Conservation (phyloP, 2,329 filamentous ascomycete species). For the Dactylella cylindrospora region DNA sequence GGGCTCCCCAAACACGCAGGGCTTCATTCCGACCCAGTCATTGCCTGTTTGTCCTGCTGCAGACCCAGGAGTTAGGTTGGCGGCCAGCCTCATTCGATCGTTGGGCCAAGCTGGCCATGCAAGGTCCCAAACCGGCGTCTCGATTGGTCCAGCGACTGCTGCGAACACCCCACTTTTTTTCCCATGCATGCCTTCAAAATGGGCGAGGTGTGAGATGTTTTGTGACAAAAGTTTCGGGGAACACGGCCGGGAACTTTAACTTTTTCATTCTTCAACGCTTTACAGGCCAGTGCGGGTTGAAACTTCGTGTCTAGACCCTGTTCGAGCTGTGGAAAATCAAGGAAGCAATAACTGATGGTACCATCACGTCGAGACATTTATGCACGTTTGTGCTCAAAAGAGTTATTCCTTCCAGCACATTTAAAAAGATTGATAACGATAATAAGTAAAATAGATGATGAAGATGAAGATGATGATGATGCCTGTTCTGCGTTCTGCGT, state of each 20-base stretch:
- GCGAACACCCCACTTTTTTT: constrained; percentile 16
- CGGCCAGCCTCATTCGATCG: constrained; percentile 11
- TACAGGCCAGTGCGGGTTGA: too few relatives aligned
- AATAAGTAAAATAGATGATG: too few relatives aligned
- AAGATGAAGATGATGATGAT: too few relatives aligned
- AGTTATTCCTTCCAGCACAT: too few relatives aligned
- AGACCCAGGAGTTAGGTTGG: constrained; percentile 9
- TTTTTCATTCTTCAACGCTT: too few relatives aligned
- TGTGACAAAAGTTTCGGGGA: constrained; percentile 30
- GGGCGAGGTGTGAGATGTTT: constrained; percentile 1
- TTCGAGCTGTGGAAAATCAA: too few relatives aligned
- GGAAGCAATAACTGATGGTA: too few relatives aligned
- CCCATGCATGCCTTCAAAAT: constrained; percentile 15
- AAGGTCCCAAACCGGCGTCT: constrained; percentile 9
- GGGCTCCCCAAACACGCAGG: background rate
- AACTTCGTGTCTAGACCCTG: too few relatives aligned
- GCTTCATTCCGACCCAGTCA: constrained; percentile 28
- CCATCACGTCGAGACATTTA: too few relatives aligned
- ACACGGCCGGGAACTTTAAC: constrained; percentile 30
- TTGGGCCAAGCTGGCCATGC: constrained; percentile 12
- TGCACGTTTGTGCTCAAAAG: too few relatives aligned
- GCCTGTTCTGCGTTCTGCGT: too few relatives aligned
- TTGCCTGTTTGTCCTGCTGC: constrained; percentile 10
- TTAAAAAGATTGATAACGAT: too few relatives aligned
- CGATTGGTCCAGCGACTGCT: constrained; percentile 18